Base-by-base conservation (phyloP, 2,329 filamentous ascomycete genomes). In the Ophiostoma sp. region DNA sequence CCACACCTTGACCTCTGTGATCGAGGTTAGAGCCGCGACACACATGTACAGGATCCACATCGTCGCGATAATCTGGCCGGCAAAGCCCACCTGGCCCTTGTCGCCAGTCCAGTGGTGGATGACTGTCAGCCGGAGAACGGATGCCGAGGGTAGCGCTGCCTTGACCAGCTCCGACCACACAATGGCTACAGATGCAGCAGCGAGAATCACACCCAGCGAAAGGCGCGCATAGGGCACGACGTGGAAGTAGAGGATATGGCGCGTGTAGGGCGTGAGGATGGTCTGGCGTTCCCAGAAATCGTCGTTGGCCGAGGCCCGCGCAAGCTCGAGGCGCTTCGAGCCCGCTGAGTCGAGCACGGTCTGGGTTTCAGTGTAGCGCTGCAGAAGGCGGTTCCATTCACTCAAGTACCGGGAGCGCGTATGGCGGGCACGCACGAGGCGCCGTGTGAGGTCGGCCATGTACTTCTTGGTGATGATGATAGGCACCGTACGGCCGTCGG, bases 1-100 rank as follows among this genome's bases (percentile, higher is more conserved):
- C 95, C 95, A 99, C n/a, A 97, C 93, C 75, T 95, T 96, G 74
- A 97, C 92, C 76, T 97, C 92, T 14, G 89, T 92, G 75, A 99
- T 89, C 7, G 93, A 93, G 69, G 87, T 90, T 66, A 98, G 85
- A 5, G 95, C 92, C 64, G 93, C 93, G 14, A 90, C 84, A 77
- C 91, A 96, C 95, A 99, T 99, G 81, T 99, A 99, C 69, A 93
- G 83, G 70, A 99, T 89, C 95, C 95, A 99, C 14, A 87, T 81
- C 2, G 92, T 89, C 0, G 94, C 91, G 65, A 94, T 89, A 62
- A 93, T 77, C 76, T 99, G 95, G 4, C 93, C 92, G 2, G 89
- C 89, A 73, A 98, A 93, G 18, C 92, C 92, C 70, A 98, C 88
- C 68, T 91, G 87, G 40, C 89, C 89, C 68, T 87, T 86, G 11